phyloP scores from a whole-genome alignment of 257 asterid genomes.

The Eustoma russellianum region DNA sequence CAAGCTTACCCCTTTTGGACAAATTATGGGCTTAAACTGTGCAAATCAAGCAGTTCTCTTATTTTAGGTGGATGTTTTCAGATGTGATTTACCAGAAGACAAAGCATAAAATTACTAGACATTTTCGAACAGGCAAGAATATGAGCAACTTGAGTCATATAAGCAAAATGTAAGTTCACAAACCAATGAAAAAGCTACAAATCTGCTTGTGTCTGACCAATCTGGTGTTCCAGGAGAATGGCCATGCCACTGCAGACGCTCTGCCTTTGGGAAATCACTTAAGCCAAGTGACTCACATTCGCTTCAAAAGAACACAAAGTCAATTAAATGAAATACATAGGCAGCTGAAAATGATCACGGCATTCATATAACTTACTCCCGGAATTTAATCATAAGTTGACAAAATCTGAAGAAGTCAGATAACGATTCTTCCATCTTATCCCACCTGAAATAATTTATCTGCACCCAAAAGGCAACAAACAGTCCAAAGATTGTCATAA shows the following conservation, averaged over 20 bases:
- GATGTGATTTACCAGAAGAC: too few relatives aligned
- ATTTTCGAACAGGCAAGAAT: too few relatives aligned
- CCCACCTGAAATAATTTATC: slow-evolving; percentile 95
- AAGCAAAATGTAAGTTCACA: neutral
- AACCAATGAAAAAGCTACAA: slow-evolving; percentile 87
- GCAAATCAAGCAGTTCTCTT: too few relatives aligned
- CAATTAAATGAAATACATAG: slow-evolving; percentile 3
- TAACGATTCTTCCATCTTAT: slow-evolving; percentile 75
- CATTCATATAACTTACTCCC: slow-evolving; percentile 34
- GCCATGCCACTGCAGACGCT: slow-evolving; percentile 93
- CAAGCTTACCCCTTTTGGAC: too few relatives aligned
- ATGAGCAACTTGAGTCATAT: too few relatives aligned
- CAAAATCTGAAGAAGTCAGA: slow-evolving; percentile 80
- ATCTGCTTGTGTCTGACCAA: slow-evolving; percentile 84
- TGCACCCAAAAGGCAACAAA: slow-evolving; percentile 27
- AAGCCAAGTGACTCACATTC: slow-evolving; percentile 90
- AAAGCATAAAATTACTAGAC: too few relatives aligned
- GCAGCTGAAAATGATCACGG: neutral
- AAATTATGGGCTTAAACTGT: too few relatives aligned
- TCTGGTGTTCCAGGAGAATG: slow-evolving; percentile 75
- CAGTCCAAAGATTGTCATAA: neutral
- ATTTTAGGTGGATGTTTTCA: too few relatives aligned
- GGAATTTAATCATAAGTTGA: slow-evolving; percentile 57
- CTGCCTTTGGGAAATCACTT: slow-evolving; percentile 81
- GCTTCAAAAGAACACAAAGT: slow-evolving; percentile 26